Evolutionary conservation across 495 filamentous ascomycete genomes (phyloP).

Genomic region (Annulohypoxylon bovei): DNA sequence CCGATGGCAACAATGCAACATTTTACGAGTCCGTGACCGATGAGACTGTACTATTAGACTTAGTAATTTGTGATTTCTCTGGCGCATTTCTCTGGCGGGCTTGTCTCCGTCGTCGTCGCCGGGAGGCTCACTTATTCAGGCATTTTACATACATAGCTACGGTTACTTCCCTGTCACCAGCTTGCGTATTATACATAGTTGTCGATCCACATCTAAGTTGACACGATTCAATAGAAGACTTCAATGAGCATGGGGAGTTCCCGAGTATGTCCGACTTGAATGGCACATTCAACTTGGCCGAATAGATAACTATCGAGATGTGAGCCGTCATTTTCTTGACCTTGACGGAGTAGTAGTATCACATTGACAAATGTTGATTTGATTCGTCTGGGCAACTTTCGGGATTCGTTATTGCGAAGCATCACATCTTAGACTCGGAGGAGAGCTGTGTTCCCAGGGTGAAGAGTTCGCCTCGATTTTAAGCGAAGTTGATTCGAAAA

Average conservation of each 20-base stretch:
- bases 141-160: constrained; percentile 12
- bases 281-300: constrained; percentile 5
- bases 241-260: constrained; percentile 13
- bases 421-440: constrained; percentile 26
- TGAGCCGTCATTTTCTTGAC: constrained; percentile 29
- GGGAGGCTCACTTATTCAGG: constrained; percentile 3
- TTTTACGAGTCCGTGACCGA: constrained; percentile 31
- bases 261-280: constrained; percentile 35
- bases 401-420: constrained; percentile 29
- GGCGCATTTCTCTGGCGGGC: neutral
- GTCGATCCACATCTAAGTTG: constrained; percentile 28
- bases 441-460: constrained; percentile 6
- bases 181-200: constrained; percentile 21
- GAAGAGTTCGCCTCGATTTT: constrained; percentile 17
- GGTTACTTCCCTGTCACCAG: constrained; percentile 15
- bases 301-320: constrained; percentile 8
- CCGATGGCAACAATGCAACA: constrained; percentile 20
- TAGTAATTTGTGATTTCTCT: neutral
- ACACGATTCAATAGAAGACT: constrained; percentile 14
- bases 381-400: constrained; percentile 22
- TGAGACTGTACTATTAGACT: constrained; percentile 5
- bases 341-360: constrained; percentile 25
- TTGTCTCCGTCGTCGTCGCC: constrained; percentile 15
- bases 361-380: constrained; percentile 19
- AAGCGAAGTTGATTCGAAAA: constrained; percentile 38